Evolutionary conservation across 1,284 basidiomycete species (phyloP).

Genomic region (Ganoderma resinaceum): DNA sequence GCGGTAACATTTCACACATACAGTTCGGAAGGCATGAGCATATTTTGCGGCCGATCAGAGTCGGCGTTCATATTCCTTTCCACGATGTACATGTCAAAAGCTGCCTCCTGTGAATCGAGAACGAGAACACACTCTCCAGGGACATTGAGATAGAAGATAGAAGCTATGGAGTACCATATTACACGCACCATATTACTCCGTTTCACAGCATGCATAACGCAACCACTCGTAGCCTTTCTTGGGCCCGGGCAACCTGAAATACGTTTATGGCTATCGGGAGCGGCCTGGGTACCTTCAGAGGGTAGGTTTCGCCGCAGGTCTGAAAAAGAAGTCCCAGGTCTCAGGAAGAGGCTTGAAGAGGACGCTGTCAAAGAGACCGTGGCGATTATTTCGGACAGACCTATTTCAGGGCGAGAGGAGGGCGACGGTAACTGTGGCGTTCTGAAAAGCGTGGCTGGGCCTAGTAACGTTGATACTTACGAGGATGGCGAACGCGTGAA

Average conservation of each 20-base stretch:
- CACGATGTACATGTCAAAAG: neutral
- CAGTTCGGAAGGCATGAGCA: neutral
- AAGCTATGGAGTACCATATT: neutral
- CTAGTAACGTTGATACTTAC: no score
- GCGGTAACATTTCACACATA: neutral
- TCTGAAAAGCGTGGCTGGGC: no score
- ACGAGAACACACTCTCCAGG: neutral
- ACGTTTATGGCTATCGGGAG: neutral
- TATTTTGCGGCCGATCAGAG: neutral
- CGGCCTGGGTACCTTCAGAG: no score
- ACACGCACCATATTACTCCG: neutral
- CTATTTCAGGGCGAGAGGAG: neutral
- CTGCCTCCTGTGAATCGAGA: neutral
- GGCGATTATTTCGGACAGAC: no score
- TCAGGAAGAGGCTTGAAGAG: no score
- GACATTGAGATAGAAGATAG: neutral
- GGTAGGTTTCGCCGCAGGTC: neutral
- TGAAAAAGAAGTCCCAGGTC: neutral
- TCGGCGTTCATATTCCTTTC: neutral
- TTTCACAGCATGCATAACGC: neutral
- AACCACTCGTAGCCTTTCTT: neutral
- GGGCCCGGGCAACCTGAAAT: neutral
- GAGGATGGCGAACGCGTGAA: no score
- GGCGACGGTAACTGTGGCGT: neutral
- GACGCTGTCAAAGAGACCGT: no score